These are phyloP conservation scores for Rhizophagus prolifer DNA, from an alignment of 192 early-diverging fungal genomes.

Conservation along the genomic window DNA sequence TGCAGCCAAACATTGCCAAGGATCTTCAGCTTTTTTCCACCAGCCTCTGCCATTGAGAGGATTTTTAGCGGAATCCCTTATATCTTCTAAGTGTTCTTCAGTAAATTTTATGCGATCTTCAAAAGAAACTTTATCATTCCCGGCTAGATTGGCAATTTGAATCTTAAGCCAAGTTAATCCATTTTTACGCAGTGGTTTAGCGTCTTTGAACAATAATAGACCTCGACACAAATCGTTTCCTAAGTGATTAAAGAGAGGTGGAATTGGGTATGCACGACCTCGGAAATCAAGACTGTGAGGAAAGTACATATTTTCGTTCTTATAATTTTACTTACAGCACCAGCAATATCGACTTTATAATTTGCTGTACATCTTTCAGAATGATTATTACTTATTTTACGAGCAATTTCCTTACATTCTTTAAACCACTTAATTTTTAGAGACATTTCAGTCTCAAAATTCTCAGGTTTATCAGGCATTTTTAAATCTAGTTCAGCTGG, in stretches of 20 bases:
- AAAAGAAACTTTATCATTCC: conserved; percentile 91
- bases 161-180: conserved; percentile 94
- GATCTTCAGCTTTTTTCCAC: conserved; percentile 89
- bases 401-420: conserved; percentile 56
- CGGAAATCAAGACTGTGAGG: conserved; percentile 98
- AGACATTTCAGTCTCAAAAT: conserved; percentile 60
- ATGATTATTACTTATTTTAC: conserved; percentile 72
- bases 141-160: conserved; percentile 89
- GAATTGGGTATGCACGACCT: conserved; percentile 96
- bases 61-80: conserved; percentile 81
- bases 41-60: conserved; percentile 76
- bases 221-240: conserved; percentile 96
- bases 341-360: conserved; percentile 94
- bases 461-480: conserved; percentile 58
- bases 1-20: conserved; percentile 91
- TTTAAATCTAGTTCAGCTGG: conserved; percentile 45
- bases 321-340: conserved; percentile 76
- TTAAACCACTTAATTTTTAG: conserved; percentile 54
- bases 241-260: conserved; percentile 92
- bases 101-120: conserved; percentile 76
- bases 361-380: conserved; percentile 88
- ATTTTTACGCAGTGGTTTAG: conserved; percentile 71
- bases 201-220: conserved; percentile 79
- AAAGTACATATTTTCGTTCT: conserved; percentile 88
- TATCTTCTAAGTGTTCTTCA: conserved; percentile 71